Evolutionary conservation across 495 filamentous ascomycete species (phyloP).

Genomic region (Terfezia claveryi): DNA sequence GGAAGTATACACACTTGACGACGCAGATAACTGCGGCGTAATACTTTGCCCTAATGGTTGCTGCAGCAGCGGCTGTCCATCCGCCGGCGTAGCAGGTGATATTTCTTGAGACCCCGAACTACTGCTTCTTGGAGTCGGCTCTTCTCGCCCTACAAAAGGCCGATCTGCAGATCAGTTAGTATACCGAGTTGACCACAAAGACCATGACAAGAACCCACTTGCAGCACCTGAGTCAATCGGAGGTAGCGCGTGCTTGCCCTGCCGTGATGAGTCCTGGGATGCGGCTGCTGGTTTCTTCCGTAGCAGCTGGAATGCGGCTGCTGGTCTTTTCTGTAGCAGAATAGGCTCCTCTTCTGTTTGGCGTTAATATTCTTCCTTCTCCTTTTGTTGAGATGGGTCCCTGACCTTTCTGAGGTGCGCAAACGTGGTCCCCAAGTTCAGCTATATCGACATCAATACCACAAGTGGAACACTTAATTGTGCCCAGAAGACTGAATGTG

Average conservation of each 20-base stretch:
- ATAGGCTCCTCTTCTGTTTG: too few species aligned
- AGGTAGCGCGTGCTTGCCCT: conserved; percentile 17
- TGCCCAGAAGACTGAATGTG: conserved; percentile 46
- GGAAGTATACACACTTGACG: background rate
- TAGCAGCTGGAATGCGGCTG: too few species aligned
- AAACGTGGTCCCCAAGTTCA: conserved; percentile 72
- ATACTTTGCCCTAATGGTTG: background rate
- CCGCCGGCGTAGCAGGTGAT: conserved; percentile 15
- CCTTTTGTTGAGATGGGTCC: background rate
- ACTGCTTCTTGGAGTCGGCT: conserved; percentile 38
- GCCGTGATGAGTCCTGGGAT: background rate
- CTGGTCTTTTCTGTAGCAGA: too few species aligned
- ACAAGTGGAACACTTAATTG: conserved; percentile 90
- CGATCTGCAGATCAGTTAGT: conserved; percentile 28
- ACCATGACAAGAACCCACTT: conserved; percentile 24
- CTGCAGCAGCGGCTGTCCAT: conserved; percentile 13
- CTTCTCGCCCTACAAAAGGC: conserved; percentile 33
- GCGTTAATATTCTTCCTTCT: too few species aligned
- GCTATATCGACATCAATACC: conserved; percentile 68
- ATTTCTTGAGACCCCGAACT: conserved; percentile 7
- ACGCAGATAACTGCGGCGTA: background rate
- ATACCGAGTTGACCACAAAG: too few species aligned
- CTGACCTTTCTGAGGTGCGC: conserved; percentile 26
- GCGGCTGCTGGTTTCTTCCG: too few species aligned
- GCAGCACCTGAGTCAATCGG: conserved; percentile 34